Conservation (phyloP, 2,329 filamentous ascomycete genomes). For the Zymoseptoria crescenta region DNA sequence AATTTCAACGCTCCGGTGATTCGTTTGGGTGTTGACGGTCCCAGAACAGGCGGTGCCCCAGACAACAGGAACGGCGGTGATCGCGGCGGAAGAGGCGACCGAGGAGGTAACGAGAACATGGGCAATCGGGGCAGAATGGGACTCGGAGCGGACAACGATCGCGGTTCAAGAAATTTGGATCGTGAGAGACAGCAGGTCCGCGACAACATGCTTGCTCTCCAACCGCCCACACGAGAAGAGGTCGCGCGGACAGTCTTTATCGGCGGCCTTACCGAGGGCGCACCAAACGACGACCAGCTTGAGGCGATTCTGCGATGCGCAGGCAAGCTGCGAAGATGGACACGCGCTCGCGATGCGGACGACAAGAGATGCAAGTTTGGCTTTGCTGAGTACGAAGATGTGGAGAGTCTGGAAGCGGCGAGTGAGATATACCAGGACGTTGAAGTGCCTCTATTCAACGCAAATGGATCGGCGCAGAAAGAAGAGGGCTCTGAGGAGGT, state of each 20-base stretch:
- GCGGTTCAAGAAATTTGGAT: conserved; percentile 55
- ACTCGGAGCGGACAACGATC: conserved; percentile 45
- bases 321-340: conserved; percentile 74
- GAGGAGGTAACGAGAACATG: conserved; percentile 32
- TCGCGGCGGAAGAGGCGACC: conserved; percentile 13
- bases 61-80: conserved; percentile 4
- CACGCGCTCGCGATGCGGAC: conserved; percentile 66
- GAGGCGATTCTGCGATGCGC: conserved; percentile 71
- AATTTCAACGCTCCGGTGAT: conserved; percentile 98
- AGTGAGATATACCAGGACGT: conserved; percentile 77
- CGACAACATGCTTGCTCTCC: conserved; percentile 40
- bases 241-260: conserved; percentile 87
- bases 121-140: conserved; percentile 39
- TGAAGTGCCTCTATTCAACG: conserved; percentile 64
- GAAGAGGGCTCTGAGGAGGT: conserved; percentile 36
- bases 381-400: conserved; percentile 91
- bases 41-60: neutral
- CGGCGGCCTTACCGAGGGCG: conserved; percentile 71
- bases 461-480: conserved; percentile 32
- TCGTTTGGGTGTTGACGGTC: conserved; percentile 68
- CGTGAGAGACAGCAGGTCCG: conserved; percentile 30
- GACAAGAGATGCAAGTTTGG: conserved; percentile 81
- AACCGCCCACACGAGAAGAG: conserved; percentile 82
- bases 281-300: conserved; percentile 68
- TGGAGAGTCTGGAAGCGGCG: conserved; percentile 76